Conservation (phyloP, 768 basidiomycete genomes). For the Mycena rosella region DNA sequence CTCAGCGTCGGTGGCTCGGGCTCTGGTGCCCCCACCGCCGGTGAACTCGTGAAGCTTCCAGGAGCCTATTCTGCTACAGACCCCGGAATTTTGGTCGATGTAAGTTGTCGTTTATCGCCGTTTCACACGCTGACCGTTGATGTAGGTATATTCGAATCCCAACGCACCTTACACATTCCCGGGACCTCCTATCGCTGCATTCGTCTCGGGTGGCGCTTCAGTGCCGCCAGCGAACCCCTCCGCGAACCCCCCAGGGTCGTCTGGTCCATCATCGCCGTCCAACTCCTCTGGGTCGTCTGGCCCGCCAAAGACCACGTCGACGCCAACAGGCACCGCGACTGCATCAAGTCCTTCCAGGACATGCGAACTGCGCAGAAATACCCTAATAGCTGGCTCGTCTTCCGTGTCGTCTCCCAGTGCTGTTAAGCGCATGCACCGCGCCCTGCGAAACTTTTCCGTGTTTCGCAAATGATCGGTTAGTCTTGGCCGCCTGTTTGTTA, state of each 20-base stretch:
- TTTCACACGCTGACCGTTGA: constrained; percentile 3
- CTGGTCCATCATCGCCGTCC: background rate
- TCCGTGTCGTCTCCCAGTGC: background rate
- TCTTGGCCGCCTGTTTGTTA: background rate
- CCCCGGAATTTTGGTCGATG: constrained; percentile 74
- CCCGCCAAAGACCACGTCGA: constrained; percentile 25
- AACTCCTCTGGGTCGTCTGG: no score
- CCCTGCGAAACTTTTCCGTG: constrained; percentile 10
- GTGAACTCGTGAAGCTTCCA: constrained; percentile 74
- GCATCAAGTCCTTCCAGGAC: constrained; percentile 12
- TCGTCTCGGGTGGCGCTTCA: constrained; percentile 35
- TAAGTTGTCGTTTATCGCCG: constrained; percentile 36
- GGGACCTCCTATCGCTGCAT: constrained; percentile 52
- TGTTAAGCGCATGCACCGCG: constrained; percentile 22
- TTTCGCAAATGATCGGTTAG: constrained; percentile 14
- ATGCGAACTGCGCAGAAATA: constrained; percentile 22
- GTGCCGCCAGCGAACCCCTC: no score
- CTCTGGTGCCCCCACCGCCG: constrained; percentile 58
- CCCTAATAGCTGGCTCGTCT: background rate
- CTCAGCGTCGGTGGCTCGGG: constrained; percentile 67
- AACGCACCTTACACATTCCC: constrained; percentile 48
- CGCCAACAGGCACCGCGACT: background rate
- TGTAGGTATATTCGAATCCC: constrained; percentile 36
- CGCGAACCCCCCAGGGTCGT: constrained; percentile 7
- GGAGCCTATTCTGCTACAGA: constrained; percentile 80